Conservation (phyloP, 768 basidiomycete species). For the Paxillus rubicundulus region DNA sequence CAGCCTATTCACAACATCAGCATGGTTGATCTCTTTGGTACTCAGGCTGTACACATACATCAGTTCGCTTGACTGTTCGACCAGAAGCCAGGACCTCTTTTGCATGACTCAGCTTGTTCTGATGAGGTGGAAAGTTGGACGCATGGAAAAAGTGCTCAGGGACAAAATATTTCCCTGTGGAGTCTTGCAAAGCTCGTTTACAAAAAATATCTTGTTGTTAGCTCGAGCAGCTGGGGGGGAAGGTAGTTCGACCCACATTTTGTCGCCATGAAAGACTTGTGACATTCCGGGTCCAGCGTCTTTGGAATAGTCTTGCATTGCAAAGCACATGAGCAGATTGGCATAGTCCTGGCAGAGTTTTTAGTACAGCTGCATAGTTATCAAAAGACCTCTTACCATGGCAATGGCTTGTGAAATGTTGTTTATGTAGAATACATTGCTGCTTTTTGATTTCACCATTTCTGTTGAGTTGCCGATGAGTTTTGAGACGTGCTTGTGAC, state of each 20-base stretch:
- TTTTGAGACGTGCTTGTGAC: no score
- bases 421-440: slow-evolving; percentile 27
- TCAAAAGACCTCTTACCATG: slow-evolving; percentile 7
- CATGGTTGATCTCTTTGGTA: no score
- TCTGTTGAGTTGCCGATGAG: slow-evolving; percentile 20
- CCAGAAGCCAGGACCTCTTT: no score
- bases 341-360: no score
- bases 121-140: no score
- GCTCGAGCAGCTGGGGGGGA: no score
- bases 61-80: no score
- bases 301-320: slow-evolving; percentile 12
- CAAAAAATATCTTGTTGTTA: slow-evolving; percentile 15
- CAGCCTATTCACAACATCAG: no score
- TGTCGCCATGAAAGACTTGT: slow-evolving; percentile 23
- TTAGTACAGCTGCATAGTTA: no score
- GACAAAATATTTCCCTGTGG: neutral
- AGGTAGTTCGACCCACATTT: slow-evolving; percentile 15
- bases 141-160: slow-evolving; percentile 6
- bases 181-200: slow-evolving; percentile 12
- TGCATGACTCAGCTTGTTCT: no score
- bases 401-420: slow-evolving; percentile 7
- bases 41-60: no score
- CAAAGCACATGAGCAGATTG: slow-evolving; percentile 17
- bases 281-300: slow-evolving; percentile 9
- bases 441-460: slow-evolving; percentile 17